Base-by-base conservation (phyloP, 2,329 filamentous ascomycete species). In the Aureobasidium sp. region DNA sequence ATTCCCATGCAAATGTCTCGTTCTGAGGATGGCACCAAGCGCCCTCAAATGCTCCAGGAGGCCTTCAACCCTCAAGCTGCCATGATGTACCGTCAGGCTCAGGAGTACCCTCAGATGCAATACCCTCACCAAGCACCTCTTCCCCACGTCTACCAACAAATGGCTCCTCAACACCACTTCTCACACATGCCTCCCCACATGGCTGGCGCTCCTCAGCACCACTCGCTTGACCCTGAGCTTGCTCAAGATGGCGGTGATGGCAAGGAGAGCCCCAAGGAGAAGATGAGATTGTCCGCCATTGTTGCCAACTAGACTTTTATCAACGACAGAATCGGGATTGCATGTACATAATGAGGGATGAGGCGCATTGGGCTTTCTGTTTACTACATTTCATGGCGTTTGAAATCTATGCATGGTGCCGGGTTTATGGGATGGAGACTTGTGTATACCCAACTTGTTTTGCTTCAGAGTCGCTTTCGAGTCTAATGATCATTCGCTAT, bases 271-370 rank as follows among this genome's bases (percentile, higher is more conserved):
- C 72, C 72, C 27, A 70, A 70, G 66, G 71, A 73, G 62, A 73
- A 73, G 68, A 74, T 74, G 72, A 72, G 71, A 65, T 66, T 74
- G 22, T 73, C 72, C 17, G 72, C 73, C 61, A 69, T 74, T 45
- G 60, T 62, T 56, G 48, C 60, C 49, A 53, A 53, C 34, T 62
- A 56, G 25, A 39, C 9, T 25, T 47, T 51, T 25, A 42, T 27
- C 37, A 14, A 61, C 59, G 59, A 61, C 59, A 61, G 59, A 44
- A 61, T 49, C 20, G 36, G 53, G 39, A 57, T 44, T 52, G 29
- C 48, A 62, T 62, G 60, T 62, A 49, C 41, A 62, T 53, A 53
- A 62, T 22, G 49, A 53, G 49, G 47, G 48, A 61, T 56, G 60
- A 62, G 60, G 60, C 41, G 42, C 56, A 34, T 47, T 44, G 41